Evolutionary conservation across 805 yeast genomes (phyloP), one percentile per base, ranked within the genome.

Genomic region (Scheffersomyces coipomensis): DNA sequence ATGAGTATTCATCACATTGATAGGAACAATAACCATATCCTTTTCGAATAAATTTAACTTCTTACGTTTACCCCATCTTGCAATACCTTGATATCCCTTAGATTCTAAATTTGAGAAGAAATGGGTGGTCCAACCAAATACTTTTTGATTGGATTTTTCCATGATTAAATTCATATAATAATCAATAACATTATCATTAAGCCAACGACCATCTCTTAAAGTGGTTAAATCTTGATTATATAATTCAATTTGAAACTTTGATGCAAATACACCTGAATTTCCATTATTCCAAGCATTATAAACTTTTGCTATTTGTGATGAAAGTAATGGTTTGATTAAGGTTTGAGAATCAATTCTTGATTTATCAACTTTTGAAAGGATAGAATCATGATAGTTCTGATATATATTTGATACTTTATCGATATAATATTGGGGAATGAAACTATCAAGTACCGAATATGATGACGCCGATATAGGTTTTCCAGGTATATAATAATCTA

Each of bases 161-260:
- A 78, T 67, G 5, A 83, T 63, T 48, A 83, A 50, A 32, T 71
- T 68, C 52, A 90, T 68, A 56, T 84, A 91, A 50, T 81, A 83
- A 55, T 93, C 98, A 42, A 93, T 90, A 4, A 93, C 75, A 32
- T 83, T 86, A 60, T 93, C 99, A 56, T 93, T 93, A 22, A 93
- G 72, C 99, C 99, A 93, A 29, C 73, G 64, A 4, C 83, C 71
- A 38, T 83, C 85, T 7, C 73, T 63, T 24, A 93, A 66, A 0
- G 97, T 88, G 33, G 73, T 70, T 39, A 91, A 60, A 57, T 93
- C 99, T 24, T 77, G 64, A 0, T 76, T 75, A 3, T 65, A 63
- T 2, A 90, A 75, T 35, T 85, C 91, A 31, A 90, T 77, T 22
- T 44, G 45, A 32, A 38, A 51, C 25, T 53, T 45, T 1, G 49